phyloP scores from a whole-genome alignment of 164 flowering plant species.

The Piper betle region DNA sequence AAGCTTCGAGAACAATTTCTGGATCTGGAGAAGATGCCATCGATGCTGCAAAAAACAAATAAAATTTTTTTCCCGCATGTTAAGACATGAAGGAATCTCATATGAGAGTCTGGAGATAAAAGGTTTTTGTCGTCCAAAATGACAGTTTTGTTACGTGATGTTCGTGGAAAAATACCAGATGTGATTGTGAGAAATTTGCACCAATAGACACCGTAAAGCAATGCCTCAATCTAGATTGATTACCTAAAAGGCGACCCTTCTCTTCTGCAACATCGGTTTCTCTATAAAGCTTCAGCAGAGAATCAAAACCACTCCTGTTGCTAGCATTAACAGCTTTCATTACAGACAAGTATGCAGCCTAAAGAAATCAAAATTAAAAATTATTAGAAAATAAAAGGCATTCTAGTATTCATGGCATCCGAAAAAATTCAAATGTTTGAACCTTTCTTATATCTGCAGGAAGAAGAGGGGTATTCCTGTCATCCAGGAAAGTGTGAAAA shows the following conservation, averaged over 20 bases:
- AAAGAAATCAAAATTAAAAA: conserved; percentile 9
- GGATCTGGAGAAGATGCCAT: conserved; percentile 10
- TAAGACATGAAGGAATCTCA: no score
- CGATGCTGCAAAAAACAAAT: conserved; percentile 1
- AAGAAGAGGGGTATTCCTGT: conserved; percentile 65
- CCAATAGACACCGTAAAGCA: not conserved
- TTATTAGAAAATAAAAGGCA: not conserved
- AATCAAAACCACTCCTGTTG: conserved; percentile 63
- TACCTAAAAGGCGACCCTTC: conserved; percentile 74
- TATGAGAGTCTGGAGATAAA: no score
- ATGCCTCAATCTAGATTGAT: not conserved
- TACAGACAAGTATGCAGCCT: conserved; percentile 87
- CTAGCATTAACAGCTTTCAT: conserved; percentile 56
- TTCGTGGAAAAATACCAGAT: not conserved
- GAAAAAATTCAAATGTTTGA: not conserved
- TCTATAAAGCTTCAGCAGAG: conserved; percentile 70
- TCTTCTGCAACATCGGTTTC: conserved; percentile 91
- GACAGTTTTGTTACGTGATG: not conserved
- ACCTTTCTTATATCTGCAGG: conserved; percentile 93
- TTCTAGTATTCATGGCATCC: not conserved
- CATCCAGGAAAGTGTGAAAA: conserved; percentile 57
- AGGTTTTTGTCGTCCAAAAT: not conserved
- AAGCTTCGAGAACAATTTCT: conserved; percentile 7
- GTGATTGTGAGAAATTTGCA: not conserved
- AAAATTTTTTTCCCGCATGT: not conserved